Conservation (phyloP, 305 asterid genomes). For the Fraxinus latifolia region DNA sequence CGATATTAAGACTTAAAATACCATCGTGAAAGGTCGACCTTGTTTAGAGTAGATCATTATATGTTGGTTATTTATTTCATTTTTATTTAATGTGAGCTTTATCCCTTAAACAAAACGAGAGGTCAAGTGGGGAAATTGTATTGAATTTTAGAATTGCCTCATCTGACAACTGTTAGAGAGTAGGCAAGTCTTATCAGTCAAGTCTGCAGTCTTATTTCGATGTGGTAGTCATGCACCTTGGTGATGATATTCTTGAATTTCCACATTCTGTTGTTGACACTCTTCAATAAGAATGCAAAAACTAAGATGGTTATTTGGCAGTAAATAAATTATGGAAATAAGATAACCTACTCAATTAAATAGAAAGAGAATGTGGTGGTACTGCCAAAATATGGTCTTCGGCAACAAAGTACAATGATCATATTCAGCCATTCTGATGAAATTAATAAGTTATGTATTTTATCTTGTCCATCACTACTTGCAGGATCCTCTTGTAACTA, state of each 20-base stretch:
- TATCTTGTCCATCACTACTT: neutral
- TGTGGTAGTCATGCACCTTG: neutral
- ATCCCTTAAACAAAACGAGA: neutral
- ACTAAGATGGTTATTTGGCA: neutral
- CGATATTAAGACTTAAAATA: neutral
- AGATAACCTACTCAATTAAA: neutral
- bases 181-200: neutral
- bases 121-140: neutral
- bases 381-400: neutral
- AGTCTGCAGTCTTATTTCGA: neutral
- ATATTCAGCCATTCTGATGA: neutral
- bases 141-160: neutral
- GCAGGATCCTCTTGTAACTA: conserved; percentile 36
- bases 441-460: neutral
- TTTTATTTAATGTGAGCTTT: neutral
- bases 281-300: neutral
- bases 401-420: neutral
- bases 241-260: neutral
- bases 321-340: neutral
- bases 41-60: neutral
- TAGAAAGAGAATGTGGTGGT: neutral
- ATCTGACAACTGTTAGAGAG: neutral
- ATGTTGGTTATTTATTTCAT: neutral
- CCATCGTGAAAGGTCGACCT: neutral
- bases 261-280: neutral